Evolutionary conservation across 2,329 filamentous ascomycete genomes (phyloP).

Genomic region (Biscogniauxia sp.): DNA sequence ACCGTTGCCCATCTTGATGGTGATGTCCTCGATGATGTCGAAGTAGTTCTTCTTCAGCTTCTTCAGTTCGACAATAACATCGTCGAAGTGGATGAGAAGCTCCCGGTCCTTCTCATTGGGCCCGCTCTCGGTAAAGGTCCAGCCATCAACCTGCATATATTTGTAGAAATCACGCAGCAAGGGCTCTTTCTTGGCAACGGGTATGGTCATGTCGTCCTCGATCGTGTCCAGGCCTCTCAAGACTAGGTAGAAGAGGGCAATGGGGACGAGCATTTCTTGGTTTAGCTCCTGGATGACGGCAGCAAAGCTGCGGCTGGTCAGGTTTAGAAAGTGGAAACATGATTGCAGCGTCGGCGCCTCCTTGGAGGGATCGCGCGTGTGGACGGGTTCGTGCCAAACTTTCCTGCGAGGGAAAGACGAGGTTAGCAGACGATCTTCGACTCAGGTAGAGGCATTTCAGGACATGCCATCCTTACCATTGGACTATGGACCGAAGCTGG

Average conservation of each 20-base stretch:
- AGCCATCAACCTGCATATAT: constrained; percentile 77
- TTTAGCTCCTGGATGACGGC: constrained; percentile 95
- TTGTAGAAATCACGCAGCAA: constrained; percentile 79
- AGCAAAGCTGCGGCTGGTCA: constrained; percentile 90
- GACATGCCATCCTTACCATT: constrained; percentile 63
- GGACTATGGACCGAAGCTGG: constrained; percentile 78
- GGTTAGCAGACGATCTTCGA: constrained; percentile 1
- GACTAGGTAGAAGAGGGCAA: constrained; percentile 89
- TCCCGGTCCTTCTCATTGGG: constrained; percentile 93
- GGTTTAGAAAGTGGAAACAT: constrained; percentile 83
- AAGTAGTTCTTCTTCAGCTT: constrained; percentile 82
- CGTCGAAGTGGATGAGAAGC: constrained; percentile 87
- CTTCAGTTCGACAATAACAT: constrained; percentile 82
- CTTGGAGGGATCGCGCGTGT: constrained; percentile 73
- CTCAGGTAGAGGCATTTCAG: background rate
- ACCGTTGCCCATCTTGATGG: constrained; percentile 91
- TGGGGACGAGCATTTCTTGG: constrained; percentile 85
- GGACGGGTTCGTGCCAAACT: constrained; percentile 92
- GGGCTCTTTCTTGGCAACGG: constrained; percentile 78
- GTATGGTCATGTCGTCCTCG: constrained; percentile 96
- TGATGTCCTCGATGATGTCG: constrained; percentile 88
- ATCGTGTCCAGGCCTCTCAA: constrained; percentile 95
- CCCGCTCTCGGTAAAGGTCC: constrained; percentile 84
- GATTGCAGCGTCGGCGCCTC: constrained; percentile 71
- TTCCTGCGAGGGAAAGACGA: constrained; percentile 59